These are phyloP conservation scores for Monilinia fructicola DNA, from an alignment of 2,329 filamentous ascomycete genomes.

Conservation along the genomic window DNA sequence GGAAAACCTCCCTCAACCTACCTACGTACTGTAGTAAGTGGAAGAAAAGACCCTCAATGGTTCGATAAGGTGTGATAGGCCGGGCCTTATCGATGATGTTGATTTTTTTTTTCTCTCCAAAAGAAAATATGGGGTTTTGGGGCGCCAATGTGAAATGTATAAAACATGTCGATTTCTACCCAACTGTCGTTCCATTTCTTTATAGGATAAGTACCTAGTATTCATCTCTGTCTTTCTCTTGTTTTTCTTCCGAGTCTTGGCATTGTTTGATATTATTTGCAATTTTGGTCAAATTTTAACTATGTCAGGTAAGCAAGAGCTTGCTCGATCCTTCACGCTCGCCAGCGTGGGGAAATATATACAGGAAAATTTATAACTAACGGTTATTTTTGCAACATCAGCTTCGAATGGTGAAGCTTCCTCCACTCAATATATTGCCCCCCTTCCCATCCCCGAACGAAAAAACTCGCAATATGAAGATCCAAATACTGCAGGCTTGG, in stretches of 20 bases:
- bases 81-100: conserved; percentile 15
- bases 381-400: neutral
- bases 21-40: too few species aligned
- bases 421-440: neutral
- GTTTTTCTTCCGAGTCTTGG: neutral
- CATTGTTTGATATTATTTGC: neutral
- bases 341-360: neutral
- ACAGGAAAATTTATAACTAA: neutral
- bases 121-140: conserved; percentile 9
- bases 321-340: neutral
- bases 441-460: conserved; percentile 1
- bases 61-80: neutral
- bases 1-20: neutral
- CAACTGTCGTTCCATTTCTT: neutral
- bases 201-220: neutral
- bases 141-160: neutral
- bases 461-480: conserved; percentile 6
- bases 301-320: conserved; percentile 1
- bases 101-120: neutral
- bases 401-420: neutral
- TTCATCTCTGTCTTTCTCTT: neutral
- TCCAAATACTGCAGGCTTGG: neutral
- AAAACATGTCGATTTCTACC: neutral
- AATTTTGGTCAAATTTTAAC: neutral
- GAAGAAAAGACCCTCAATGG: neutral